Evolutionary conservation across 371 early-diverging fungal genomes (phyloP), one percentile per base, ranked within the genome.

Genomic region (Gilbertella persicaria): DNA sequence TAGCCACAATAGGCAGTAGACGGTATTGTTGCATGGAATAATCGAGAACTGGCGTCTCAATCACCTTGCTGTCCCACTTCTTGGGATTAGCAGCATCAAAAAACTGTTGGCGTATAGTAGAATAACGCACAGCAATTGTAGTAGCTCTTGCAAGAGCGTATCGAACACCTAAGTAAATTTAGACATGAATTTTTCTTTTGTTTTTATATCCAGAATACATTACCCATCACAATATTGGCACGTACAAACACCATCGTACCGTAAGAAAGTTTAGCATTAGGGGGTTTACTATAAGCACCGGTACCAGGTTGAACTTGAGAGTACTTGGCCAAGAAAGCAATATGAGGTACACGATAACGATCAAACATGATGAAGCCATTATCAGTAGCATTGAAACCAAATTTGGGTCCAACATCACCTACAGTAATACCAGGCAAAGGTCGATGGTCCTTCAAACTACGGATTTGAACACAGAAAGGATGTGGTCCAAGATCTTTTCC

Each of bases 361-460:
- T 89, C 78, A 53, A 94, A 88, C 47, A 86, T 66, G 47, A 92
- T 72, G 69, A 85, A 92, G 33, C 95, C 95, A 60, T 93, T 93
- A 70, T 95, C 95, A 60, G 89, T 80, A 1, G 85, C 62, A 39
- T 87, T 85, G 62, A 83, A 83, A 12, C 96, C 95, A 26, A 91
- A 84, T 71, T 95, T 95, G 25, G 93, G 88, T 2, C 97, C 97
- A 56, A 93, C 85, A 55, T 96, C 96, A 48, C 88, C 93, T 41
- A 95, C 89, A 2, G 86, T 84, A 36, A 96, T 80, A 17, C 95
- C 95, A 4, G 86, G 80, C 45, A 93, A 60, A 39, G 84, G 83
- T 13, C 68, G 74, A 63, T 94, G 94, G 43, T 87, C 86, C 48
- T 82, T 75, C 5, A 83, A 68, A 29, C 85, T 84, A 36, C 97